A percentile compares a stretch with the other conserved stretches of the same genome.
phyloP scores from a whole-genome alignment of 1,284 basidiomycete species.

The Cerioporus squamosus region DNA sequence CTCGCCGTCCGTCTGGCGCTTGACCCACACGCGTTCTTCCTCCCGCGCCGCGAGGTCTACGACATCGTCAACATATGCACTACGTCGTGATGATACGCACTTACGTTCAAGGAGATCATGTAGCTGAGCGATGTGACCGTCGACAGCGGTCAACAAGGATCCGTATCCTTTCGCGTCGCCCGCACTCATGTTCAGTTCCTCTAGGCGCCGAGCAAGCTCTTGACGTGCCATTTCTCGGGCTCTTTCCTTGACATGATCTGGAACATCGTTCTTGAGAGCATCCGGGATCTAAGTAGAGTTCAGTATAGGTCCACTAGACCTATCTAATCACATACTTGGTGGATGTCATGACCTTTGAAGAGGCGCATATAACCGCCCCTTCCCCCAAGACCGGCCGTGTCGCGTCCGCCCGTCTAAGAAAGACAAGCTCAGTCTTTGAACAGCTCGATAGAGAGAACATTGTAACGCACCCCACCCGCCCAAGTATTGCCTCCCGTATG shows the following conservation, averaged over 20 bases:
- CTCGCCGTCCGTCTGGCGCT: constrained; percentile 71
- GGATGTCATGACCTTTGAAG: constrained; percentile 65
- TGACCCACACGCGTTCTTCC: constrained; percentile 71
- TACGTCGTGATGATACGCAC: constrained; percentile 38
- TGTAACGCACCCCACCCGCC: constrained; percentile 59
- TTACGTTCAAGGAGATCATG: constrained; percentile 65
- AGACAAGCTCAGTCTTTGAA: not conserved
- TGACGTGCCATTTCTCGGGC: constrained; percentile 68
- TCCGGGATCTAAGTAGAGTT: constrained; percentile 49
- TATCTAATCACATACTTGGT: constrained; percentile 47
- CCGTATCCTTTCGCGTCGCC: constrained; percentile 62
- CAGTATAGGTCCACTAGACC: not conserved
- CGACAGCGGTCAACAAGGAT: constrained; percentile 52
- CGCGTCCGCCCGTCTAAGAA: constrained; percentile 64
- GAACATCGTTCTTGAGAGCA: constrained; percentile 58
- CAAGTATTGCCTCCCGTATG: constrained; percentile 65
- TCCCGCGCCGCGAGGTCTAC: constrained; percentile 67
- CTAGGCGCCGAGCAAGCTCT: constrained; percentile 60
- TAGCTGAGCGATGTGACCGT: constrained; percentile 60
- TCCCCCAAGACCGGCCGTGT: constrained; percentile 68
- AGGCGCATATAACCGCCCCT: constrained; percentile 69
- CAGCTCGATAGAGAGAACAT: not conserved
- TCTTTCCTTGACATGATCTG: constrained; percentile 61
- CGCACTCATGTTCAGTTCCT: constrained; percentile 63
- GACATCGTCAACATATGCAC: not conserved